These are phyloP conservation scores for Pseudogymnoascus sp. DNA, from an alignment of 2,329 filamentous ascomycete genomes.

Conservation along the genomic window DNA sequence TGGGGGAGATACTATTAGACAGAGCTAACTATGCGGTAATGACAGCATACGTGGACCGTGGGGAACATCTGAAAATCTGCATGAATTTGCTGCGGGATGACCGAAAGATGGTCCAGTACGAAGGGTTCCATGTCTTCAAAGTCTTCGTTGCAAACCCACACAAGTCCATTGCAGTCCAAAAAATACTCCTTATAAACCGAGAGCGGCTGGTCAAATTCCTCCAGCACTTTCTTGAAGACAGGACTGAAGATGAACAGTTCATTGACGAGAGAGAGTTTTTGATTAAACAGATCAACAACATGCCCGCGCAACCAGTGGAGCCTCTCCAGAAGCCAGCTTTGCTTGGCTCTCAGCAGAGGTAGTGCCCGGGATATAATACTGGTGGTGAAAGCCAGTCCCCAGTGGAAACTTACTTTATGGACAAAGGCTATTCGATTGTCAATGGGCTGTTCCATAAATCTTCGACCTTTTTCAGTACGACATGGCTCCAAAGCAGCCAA, in stretches of 20 bases:
- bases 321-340: slow-evolving; percentile 30
- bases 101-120: slow-evolving; percentile 98
- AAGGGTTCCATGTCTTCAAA: slow-evolving; percentile 99
- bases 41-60: slow-evolving; percentile 92
- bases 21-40: slow-evolving; percentile 96
- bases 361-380: slow-evolving; percentile 9
- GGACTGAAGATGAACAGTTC: slow-evolving; percentile 96
- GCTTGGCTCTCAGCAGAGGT: slow-evolving; percentile 24
- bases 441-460: background rate
- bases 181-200: slow-evolving; percentile 92
- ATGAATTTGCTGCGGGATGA: slow-evolving; percentile 97
- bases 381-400: background rate
- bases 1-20: slow-evolving; percentile 90
- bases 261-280: slow-evolving; percentile 96
- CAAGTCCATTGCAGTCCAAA: slow-evolving; percentile 92
- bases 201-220: slow-evolving; percentile 85
- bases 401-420: background rate
- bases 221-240: slow-evolving; percentile 84
- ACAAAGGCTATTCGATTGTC: background rate
- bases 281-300: slow-evolving; percentile 81
- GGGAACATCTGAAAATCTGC: slow-evolving; percentile 93
- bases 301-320: slow-evolving; percentile 50
- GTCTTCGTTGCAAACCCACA: slow-evolving; percentile 98
- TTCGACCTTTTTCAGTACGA: background rate
- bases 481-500: background rate